Percentiles rank a stretch among this genome's conserved stretches.
Conservation (phyloP, 345 rosid genomes). For the Syzygium aromaticum region DNA sequence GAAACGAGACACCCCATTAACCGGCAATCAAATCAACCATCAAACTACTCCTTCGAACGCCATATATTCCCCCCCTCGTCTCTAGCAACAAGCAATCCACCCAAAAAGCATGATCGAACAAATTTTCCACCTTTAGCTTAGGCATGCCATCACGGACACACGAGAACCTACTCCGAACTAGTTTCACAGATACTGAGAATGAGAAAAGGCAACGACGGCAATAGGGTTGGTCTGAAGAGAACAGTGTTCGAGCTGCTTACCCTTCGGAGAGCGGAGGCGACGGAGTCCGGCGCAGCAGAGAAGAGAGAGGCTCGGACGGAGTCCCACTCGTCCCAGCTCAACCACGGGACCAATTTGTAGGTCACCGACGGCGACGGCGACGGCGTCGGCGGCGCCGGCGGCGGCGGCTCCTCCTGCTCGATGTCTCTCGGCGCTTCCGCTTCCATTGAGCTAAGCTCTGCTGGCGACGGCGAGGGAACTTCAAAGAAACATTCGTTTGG, state of each 20-base stretch:
- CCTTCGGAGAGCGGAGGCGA: constrained; percentile 52
- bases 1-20: not conserved
- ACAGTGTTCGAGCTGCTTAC: constrained; percentile 21
- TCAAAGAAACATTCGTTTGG: not conserved
- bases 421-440: not conserved
- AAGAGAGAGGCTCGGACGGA: constrained; percentile 66
- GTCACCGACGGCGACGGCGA: not conserved
- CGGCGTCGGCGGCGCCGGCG: constrained; percentile 14
- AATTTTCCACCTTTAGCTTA: not conserved
- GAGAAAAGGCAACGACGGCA: not conserved
- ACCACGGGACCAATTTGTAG: constrained; percentile 79
- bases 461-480: not conserved
- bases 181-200: not conserved
- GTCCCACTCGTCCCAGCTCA: constrained; percentile 94
- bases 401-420: not conserved
- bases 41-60: not conserved
- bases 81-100: not conserved
- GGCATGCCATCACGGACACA: not conserved
- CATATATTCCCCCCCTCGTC: not conserved
- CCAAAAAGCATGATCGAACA: not conserved
- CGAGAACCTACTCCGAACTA: not conserved
- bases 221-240: not conserved
- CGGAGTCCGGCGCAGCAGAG: constrained; percentile 48
- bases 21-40: not conserved
- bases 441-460: not conserved